phyloP scores from a whole-genome alignment of 164 flowering plant species.

The Dillenia suffruticosa region DNA sequence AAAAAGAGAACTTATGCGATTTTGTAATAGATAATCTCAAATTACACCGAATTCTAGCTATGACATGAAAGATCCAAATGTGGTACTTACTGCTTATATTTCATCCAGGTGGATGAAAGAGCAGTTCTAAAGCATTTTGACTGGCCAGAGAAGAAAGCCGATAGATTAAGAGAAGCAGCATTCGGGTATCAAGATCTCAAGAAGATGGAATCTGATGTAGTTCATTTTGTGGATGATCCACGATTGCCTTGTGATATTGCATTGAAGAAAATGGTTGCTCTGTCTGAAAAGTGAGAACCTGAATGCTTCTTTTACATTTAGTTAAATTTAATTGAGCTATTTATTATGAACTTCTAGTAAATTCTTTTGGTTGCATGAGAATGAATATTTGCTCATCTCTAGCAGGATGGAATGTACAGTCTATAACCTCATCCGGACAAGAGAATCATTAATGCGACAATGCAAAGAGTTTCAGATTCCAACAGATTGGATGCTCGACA shows the following conservation, averaged over 20 bases:
- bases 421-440: constrained; percentile 53
- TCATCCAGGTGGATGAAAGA: constrained; percentile 85
- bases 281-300: constrained; percentile 78
- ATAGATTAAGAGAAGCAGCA: constrained; percentile 90
- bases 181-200: constrained; percentile 83
- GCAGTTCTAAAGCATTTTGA: constrained; percentile 94
- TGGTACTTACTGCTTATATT: constrained; percentile 7
- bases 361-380: not conserved
- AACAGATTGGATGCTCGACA: constrained; percentile 87
- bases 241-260: constrained; percentile 68
- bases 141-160: constrained; percentile 97
- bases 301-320: not conserved
- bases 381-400: not conserved
- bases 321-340: not conserved
- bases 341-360: not conserved
- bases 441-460: constrained; percentile 60
- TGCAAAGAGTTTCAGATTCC: constrained; percentile 83
- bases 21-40: too few relatives aligned
- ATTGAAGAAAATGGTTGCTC: constrained; percentile 73
- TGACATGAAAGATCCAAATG: not conserved
- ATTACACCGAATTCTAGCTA: too few relatives aligned
- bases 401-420: constrained; percentile 78
- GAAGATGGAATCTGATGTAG: constrained; percentile 75
- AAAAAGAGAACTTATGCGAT: too few relatives aligned
- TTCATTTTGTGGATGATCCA: constrained; percentile 57